Percentiles rank a stretch among this genome's conserved stretches.
phyloP scores from a whole-genome alignment of 2,329 filamentous ascomycete genomes.

The Trichocomaceae sp. region DNA sequence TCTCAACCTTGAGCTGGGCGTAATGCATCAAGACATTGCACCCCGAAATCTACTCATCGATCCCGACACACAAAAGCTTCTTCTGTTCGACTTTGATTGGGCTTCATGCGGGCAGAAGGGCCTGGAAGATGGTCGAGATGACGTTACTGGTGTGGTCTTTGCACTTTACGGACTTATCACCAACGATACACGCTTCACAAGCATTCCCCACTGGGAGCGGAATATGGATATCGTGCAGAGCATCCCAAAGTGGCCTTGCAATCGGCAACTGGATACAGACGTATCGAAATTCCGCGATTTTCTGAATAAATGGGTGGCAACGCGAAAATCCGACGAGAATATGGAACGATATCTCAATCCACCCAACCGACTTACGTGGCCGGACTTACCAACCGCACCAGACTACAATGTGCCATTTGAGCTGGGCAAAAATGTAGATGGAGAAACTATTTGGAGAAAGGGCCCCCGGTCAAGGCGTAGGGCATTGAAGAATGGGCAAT shows the following conservation, averaged over 20 bases:
- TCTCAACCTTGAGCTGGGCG: conserved; percentile 16
- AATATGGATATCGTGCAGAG: conserved; percentile 19
- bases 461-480: conserved; percentile 6
- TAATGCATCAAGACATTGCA: conserved; percentile 30
- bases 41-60: conserved; percentile 27
- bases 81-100: conserved; percentile 23
- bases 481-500: conserved; percentile 16
- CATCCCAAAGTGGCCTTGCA: conserved; percentile 15
- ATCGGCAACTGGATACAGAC: conserved; percentile 16
- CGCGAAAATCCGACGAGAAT: conserved; percentile 10
- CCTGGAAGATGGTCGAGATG: conserved; percentile 18
- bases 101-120: conserved; percentile 16
- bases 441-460: conserved; percentile 13
- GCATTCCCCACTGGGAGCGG: conserved; percentile 21
- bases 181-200: conserved; percentile 20
- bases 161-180: conserved; percentile 25
- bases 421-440: conserved; percentile 11
- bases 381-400: conserved; percentile 12
- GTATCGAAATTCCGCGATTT: conserved; percentile 17
- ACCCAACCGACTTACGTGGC: conserved; percentile 16
- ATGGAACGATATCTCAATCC: conserved; percentile 18
- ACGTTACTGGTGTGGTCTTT: conserved; percentile 21
- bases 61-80: conserved; percentile 16
- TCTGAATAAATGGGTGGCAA: conserved; percentile 17
- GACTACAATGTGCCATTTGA: conserved; percentile 18